phyloP scores from a whole-genome alignment of 768 basidiomycete genomes.

The Leucogyrophana mollusca region DNA sequence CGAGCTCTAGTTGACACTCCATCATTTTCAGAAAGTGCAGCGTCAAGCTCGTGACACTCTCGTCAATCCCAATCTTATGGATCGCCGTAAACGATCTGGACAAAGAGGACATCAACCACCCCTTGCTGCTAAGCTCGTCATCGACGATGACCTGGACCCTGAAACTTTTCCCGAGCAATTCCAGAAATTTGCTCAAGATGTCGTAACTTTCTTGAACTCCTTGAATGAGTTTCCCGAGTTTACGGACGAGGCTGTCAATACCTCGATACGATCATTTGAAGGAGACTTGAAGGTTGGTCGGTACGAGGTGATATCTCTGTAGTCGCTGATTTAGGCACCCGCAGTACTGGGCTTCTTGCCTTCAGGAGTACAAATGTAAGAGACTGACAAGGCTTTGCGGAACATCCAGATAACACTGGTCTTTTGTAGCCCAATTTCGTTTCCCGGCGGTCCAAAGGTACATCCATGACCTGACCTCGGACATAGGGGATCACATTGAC shows the following conservation, averaged over 20 bases:
- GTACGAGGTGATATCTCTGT: not conserved
- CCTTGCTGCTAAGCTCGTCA: slow-evolving; percentile 27
- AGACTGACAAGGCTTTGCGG: not conserved
- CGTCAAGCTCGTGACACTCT: slow-evolving; percentile 27
- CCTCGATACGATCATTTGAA: slow-evolving; percentile 36
- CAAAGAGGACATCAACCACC: slow-evolving; percentile 14
- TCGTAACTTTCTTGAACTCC: slow-evolving; percentile 39
- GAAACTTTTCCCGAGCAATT: slow-evolving; percentile 41
- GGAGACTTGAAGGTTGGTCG: slow-evolving; percentile 38
- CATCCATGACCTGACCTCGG: slow-evolving; percentile 37
- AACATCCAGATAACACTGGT: not conserved
- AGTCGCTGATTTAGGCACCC: not conserved
- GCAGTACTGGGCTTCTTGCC: slow-evolving; percentile 45
- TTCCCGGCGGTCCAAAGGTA: slow-evolving; percentile 43
- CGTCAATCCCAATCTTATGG: slow-evolving; percentile 22
- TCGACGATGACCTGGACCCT: slow-evolving; percentile 34
- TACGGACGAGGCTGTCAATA: slow-evolving; percentile 40
- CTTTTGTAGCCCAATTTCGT: slow-evolving; percentile 37
- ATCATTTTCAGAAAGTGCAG: slow-evolving; percentile 21
- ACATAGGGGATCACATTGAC: slow-evolving; percentile 43
- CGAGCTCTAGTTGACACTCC: slow-evolving; percentile 26
- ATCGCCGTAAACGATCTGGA: slow-evolving; percentile 18
- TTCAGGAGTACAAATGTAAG: slow-evolving; percentile 38
- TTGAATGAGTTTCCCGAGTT: slow-evolving; percentile 48
- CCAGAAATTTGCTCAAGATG: slow-evolving; percentile 36